Evolutionary conservation across 352 stramenopile genomes (phyloP).

Genomic region (Pythium phragmiticola): DNA sequence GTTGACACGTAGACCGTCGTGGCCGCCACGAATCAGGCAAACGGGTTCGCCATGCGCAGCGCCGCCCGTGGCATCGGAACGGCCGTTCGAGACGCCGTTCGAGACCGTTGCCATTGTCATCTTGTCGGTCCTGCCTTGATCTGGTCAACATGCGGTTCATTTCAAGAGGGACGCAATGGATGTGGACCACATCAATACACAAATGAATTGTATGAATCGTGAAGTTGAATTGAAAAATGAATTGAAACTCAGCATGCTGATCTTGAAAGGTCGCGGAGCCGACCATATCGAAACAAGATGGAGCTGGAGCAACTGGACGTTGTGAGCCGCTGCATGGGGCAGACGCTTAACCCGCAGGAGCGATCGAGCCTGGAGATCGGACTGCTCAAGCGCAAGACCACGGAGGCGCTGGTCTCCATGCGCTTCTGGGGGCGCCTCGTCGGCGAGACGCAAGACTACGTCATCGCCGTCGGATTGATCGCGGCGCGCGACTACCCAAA

Average conservation of each 20-base stretch:
- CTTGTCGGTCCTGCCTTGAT: not conserved
- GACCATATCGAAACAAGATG: slow-evolving; percentile 29
- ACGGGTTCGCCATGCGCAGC: slow-evolving; percentile 36
- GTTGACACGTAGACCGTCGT: slow-evolving; percentile 50
- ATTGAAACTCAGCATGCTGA: slow-evolving; percentile 6
- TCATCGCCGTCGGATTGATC: slow-evolving; percentile 60
- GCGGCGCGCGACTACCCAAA: slow-evolving; percentile 62
- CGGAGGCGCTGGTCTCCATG: slow-evolving; percentile 58
- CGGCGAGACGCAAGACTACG: slow-evolving; percentile 67
- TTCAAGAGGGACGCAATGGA: not conserved
- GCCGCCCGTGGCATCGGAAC: too few species aligned
- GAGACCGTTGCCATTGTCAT: not conserved
- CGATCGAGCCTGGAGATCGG: slow-evolving; percentile 76
- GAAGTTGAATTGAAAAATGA: slow-evolving; percentile 21
- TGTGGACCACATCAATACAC: slow-evolving; percentile 16
- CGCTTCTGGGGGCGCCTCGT: slow-evolving; percentile 71
- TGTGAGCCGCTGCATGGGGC: slow-evolving; percentile 62
- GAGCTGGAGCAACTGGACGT: slow-evolving; percentile 78
- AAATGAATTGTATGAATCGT: slow-evolving; percentile 2
- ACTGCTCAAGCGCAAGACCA: slow-evolving; percentile 63
- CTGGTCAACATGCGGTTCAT: too few species aligned
- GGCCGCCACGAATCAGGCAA: slow-evolving; percentile 54
- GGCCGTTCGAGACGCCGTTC: slow-evolving; percentile 4
- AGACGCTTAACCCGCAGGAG: slow-evolving; percentile 72
- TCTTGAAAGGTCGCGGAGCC: slow-evolving; percentile 17